Conservation (phyloP, 495 filamentous ascomycete genomes). For the Penicillium dipodomyicola region DNA sequence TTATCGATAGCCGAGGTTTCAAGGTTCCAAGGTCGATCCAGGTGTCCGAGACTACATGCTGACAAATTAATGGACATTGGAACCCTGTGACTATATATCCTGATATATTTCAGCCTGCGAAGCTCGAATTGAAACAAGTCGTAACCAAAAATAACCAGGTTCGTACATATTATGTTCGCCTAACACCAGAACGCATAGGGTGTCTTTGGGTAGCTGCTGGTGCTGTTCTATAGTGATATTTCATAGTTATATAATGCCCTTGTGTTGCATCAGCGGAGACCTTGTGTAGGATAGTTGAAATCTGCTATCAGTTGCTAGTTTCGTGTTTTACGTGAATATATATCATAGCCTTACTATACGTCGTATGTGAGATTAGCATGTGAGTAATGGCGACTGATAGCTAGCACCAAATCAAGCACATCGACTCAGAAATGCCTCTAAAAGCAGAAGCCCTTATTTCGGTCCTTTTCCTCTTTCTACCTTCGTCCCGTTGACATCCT, state of each 20-base stretch:
- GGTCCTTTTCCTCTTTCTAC: too few species aligned
- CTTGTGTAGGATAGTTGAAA: neutral
- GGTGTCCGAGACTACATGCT: neutral
- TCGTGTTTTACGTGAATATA: neutral
- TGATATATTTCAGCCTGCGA: neutral
- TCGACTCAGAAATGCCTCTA: too few species aligned
- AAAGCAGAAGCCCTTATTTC: too few species aligned
- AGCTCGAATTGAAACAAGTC: neutral
- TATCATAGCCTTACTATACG: neutral
- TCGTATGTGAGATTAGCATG: too few species aligned
- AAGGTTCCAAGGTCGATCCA: neutral
- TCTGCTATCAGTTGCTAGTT: neutral
- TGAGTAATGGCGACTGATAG: too few species aligned
- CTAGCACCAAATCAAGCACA: too few species aligned
- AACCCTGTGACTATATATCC: neutral
- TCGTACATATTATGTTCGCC: neutral
- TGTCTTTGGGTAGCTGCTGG: neutral
- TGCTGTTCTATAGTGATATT: neutral
- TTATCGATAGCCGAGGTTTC: conserved; percentile 31
- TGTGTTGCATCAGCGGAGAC: neutral
- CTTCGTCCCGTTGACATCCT: too few species aligned
- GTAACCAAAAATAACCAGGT: neutral
- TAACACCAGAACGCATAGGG: neutral
- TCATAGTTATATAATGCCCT: neutral
- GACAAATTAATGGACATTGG: neutral